Conservation (phyloP, 306 rosid genomes). For the Alnus glutinosa region DNA sequence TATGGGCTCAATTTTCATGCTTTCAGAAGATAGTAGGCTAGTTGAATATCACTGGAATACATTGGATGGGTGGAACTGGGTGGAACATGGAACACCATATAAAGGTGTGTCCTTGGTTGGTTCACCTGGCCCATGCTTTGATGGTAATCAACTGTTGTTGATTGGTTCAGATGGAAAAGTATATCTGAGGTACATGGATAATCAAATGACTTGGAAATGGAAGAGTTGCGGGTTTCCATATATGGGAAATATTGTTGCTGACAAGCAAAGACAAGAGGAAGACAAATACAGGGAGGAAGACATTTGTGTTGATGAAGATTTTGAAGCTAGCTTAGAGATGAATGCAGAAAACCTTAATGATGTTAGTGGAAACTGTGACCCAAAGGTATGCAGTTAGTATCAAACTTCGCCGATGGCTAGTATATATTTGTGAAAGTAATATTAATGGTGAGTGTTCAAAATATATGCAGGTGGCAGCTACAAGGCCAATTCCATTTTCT, state of each 20-base stretch:
- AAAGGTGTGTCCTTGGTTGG: conserved; percentile 63
- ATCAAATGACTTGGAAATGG: conserved; percentile 76
- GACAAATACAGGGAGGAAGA: conserved; percentile 20
- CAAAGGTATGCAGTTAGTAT: conserved; percentile 64
- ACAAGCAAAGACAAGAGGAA: conserved; percentile 32
- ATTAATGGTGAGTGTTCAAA: conserved; percentile 31
- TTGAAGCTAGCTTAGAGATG: conserved; percentile 36
- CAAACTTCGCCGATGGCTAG: conserved; percentile 1
- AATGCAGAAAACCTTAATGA: conserved; percentile 29
- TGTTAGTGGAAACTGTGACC: conserved; percentile 48
- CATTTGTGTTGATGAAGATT: conserved; percentile 39
- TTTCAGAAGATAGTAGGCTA: conserved; percentile 80
- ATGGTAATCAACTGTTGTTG: conserved; percentile 67
- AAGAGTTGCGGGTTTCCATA: conserved; percentile 70
- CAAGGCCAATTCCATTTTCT: conserved; percentile 77
- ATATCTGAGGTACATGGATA: conserved; percentile 69
- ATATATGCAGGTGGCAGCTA: conserved; percentile 66
- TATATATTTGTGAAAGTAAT: not conserved
- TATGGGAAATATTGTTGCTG: conserved; percentile 30
- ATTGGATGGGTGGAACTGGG: conserved; percentile 86
- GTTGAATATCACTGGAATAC: conserved; percentile 84
- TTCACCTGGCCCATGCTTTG: conserved; percentile 82
- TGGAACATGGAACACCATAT: conserved; percentile 89
- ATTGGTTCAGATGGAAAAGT: conserved; percentile 91
- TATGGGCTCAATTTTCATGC: conserved; percentile 83